phyloP scores from a whole-genome alignment of 73 alveolate species.

The Effrenium voratum region DNA sequence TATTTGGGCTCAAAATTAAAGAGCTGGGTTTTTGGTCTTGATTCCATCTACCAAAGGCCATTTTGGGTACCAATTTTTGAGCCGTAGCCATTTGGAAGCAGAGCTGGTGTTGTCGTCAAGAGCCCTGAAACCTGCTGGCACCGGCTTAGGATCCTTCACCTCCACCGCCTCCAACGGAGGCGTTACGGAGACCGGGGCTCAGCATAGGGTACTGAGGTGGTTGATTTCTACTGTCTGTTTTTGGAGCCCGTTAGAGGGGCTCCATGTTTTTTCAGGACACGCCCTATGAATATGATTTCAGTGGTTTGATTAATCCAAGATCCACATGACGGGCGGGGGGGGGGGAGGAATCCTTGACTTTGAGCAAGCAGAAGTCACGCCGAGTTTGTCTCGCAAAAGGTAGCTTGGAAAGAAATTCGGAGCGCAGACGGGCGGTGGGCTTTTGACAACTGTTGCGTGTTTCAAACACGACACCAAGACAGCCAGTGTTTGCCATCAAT shows the following conservation, averaged over 20 bases:
- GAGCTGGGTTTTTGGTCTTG: background rate
- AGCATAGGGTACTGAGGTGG: background rate
- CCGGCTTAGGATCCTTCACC: constrained; percentile 41
- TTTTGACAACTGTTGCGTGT: no score
- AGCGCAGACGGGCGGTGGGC: no score
- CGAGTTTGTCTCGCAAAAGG: no score
- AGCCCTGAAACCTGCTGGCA: background rate
- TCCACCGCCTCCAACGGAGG: constrained; percentile 77
- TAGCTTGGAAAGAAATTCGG: no score
- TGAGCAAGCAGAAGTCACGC: no score
- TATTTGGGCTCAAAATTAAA: no score
- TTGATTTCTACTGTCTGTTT: background rate
- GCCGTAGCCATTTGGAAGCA: background rate
- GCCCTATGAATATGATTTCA: background rate
- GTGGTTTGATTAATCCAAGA: background rate
- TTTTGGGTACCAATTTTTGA: background rate
- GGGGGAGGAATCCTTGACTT: no score
- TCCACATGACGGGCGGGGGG: background rate
- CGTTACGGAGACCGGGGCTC: constrained; percentile 1
- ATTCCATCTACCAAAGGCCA: background rate
- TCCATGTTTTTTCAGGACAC: background rate
- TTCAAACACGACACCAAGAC: no score
- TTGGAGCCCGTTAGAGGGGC: background rate
- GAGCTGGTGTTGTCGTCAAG: background rate
- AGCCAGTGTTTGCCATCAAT: no score